A percentile compares a stretch with the other conserved stretches of the same genome.
phyloP scores from a whole-genome alignment of 1,139 yeast species.

The Scheffersomyces lignicola region DNA sequence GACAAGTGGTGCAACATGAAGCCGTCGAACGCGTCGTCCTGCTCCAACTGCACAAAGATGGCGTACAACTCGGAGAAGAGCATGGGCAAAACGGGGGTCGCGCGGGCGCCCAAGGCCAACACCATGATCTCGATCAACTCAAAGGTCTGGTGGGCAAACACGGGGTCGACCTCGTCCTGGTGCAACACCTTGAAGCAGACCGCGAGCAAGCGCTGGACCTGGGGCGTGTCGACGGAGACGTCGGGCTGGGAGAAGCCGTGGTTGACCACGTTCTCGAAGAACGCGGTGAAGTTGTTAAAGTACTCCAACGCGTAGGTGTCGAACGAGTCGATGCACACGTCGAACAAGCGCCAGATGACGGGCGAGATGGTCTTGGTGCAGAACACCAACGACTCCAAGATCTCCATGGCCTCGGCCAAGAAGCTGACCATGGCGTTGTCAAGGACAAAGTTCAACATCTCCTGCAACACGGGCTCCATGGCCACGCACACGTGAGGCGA shows the following conservation, averaged over 20 bases:
- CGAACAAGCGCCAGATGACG: conserved; percentile 48
- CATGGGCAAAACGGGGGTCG: conserved; percentile 32
- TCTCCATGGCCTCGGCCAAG: conserved; percentile 49
- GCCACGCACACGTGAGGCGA: conserved; percentile 45
- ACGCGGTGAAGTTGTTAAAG: conserved; percentile 50
- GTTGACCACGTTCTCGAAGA: conserved; percentile 48
- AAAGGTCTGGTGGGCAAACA: conserved; percentile 43
- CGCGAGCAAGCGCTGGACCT: conserved; percentile 40
- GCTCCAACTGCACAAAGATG: conserved; percentile 35
- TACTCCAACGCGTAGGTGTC: conserved; percentile 56
- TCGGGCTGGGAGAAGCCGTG: conserved; percentile 43
- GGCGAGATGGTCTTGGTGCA: conserved; percentile 44
- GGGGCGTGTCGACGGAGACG: conserved; percentile 35
- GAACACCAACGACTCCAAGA: conserved; percentile 48
- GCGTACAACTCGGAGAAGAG: conserved; percentile 40
- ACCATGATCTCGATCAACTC: conserved; percentile 43
- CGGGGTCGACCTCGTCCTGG: conserved; percentile 39
- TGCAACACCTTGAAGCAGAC: conserved; percentile 39
- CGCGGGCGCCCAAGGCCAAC: conserved; percentile 36
- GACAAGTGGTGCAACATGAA: conserved; percentile 49
- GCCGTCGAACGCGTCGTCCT: conserved; percentile 46
- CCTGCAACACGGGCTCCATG: conserved; percentile 40
- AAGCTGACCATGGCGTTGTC: conserved; percentile 51
- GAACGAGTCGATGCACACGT: conserved; percentile 44
- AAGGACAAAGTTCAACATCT: conserved; percentile 45